A percentile compares a stretch with the other conserved stretches of the same genome.
These are phyloP conservation scores for apple (Malus domestica) DNA, from an alignment of 306 rosid genomes.

Conservation along the genomic window ASM211411v1 NC_041802.1:718501-719000, in stretches of 20 bases:
- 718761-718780: neutral
- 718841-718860: neutral
- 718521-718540: slow-evolving; percentile 88
- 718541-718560: slow-evolving; percentile 70
- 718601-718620: slow-evolving; percentile 98
- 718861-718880: neutral
- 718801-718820: neutral
- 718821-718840: neutral
- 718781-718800: neutral
- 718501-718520: slow-evolving; percentile 82
- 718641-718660: neutral
- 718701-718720: neutral
- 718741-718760: neutral
- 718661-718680: slow-evolving; percentile 14
- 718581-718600: slow-evolving; percentile 78
- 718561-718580: slow-evolving; percentile 90
- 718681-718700: slow-evolving; percentile 3
- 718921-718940: too few relatives aligned
- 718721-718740: neutral
- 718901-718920: too few relatives aligned
- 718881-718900: too few relatives aligned
- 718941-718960: too few relatives aligned
- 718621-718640: slow-evolving; percentile 71
- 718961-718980: too few relatives aligned
- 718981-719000: too few relatives aligned